Evolutionary conservation across 1,139 yeast species (phyloP), one percentile per base, ranked within the genome.

Genomic region (Candida albicans): DNA sequence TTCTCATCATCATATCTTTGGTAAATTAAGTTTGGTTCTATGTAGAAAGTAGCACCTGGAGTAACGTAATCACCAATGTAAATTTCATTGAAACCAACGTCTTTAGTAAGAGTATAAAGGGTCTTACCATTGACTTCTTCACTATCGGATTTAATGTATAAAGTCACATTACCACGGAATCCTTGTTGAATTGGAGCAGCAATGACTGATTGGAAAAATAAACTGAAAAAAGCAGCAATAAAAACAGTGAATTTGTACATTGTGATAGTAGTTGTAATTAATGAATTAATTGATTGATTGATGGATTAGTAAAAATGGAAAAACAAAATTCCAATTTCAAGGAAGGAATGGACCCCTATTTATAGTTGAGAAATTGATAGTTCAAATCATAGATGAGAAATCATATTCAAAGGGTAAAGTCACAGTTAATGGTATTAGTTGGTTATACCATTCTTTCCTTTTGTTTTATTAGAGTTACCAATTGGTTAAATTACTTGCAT

Each of bases 111-210:
- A 9, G 39, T 36, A 28, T 36, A 36, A 29, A 36, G 34, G 18
- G 22, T 15, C 22, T 36, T 15, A 8, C 39, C 39, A 30, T 36
- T 18, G 22, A 36, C 22, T 8, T 18, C 39, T 8, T 26, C 4
- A 18, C 30, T 36, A 28, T 36, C 39, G 9, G 39, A 36, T 12
- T 36, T 36, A 22, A 36, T 28, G 18, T 27, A 36, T 28, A 36
- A 36, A 10, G 39, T 36, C 12, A 36, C 33, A n/a, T 36, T 36
- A 36, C 33, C 39, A 36, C 39, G 39, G 34, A 18, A 36, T 22
- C 39, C 39, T 11, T 11, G 22, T 30, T 36, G 39, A 13, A 36
- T 36, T 36, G 39, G 39, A 36, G 39, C 33, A 29, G 39, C 39
- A 18, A 36, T n/a, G 22, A 28, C 39, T 12, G 39, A 36, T 27